Base-by-base conservation (phyloP, 495 filamentous ascomycete genomes). In the Oleoguttula mirabilis region DNA sequence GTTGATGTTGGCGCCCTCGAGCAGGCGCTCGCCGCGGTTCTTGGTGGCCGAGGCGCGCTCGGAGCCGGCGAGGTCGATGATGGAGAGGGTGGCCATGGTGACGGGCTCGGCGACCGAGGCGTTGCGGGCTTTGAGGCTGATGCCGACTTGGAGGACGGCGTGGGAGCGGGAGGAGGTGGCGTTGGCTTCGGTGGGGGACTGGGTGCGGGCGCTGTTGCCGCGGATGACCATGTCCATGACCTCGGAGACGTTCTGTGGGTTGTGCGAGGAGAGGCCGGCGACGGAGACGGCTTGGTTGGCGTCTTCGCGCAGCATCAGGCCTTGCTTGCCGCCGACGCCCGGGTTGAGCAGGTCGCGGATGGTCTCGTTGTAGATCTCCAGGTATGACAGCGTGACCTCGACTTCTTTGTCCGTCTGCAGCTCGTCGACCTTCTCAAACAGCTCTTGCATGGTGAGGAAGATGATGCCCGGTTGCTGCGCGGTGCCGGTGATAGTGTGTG, bases 171-270 rank as follows among this genome's bases (percentile, higher is more conserved):
- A 96, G 2, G 92, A 96, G 25, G 90, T 94, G 21, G 90, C 92
- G 60, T 99, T 99, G 33, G 90, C 90, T 61, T 88, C 90, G 10
- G 90, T 99, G 2, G 90, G 92, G 1, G 90, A 96, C 63, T 95
- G 90, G 11, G 90, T 99, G 14, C 90, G 79, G 55, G 78, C 84
- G 48, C 92, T 84, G 58, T 99, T 99, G 22, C 90, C 90, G 57
- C 77, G 74, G 46, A 99, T 76, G 53, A 99, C 96, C 79, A 99
- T 95, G 58, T 96, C 87, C 90, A 99, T 99, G 43, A 99, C 90
- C 55, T 96, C 76, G 55, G 88, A 75, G 1, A 68, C 90, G 52
- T 73, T 80, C 45, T 79, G 80, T 6, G 88, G 88, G 45, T 85
- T 80, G 57, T 95, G 88, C 51, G 84, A 94, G 11, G 87, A 90